Percentiles rank a stretch among this genome's conserved stretches.
Conservation (phyloP, 116 monocot species). For the Trichopus zeylanicus region DNA sequence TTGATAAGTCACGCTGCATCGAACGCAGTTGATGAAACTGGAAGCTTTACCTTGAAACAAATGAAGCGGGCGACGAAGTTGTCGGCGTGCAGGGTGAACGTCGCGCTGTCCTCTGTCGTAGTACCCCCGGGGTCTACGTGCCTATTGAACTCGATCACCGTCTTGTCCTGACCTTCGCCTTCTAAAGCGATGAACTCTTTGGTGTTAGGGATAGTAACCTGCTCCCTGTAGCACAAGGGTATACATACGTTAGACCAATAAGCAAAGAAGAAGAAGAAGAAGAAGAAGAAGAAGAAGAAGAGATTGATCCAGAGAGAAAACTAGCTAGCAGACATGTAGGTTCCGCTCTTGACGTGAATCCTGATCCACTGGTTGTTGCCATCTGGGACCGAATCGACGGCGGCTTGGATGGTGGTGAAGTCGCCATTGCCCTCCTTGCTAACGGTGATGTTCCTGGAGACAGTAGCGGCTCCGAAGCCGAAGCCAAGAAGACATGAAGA, state of each 20-base stretch:
- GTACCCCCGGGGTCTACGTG: too few species aligned
- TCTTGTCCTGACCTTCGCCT: conserved; percentile 17
- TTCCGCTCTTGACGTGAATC: conserved; percentile 7
- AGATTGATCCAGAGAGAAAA: too few species aligned
- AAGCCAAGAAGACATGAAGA: background rate
- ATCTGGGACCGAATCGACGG: conserved; percentile 7
- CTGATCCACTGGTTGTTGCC: conserved; percentile 11
- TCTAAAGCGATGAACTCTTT: conserved; percentile 24
- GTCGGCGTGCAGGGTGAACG: conserved; percentile 6
- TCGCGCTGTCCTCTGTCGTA: conserved; percentile 15
- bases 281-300: too few species aligned
- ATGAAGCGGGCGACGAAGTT: conserved; percentile 6
- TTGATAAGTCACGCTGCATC: background rate
- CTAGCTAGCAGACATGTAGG: conserved; percentile 11
- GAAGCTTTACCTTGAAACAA: background rate
- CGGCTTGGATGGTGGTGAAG: conserved; percentile 2
- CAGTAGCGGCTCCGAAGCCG: background rate
- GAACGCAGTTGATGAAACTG: too few species aligned
- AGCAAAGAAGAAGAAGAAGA: too few species aligned
- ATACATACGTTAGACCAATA: background rate
- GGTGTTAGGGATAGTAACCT: conserved; percentile 8
- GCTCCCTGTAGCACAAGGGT: conserved; percentile 12
- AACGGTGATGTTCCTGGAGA: conserved; percentile 4
- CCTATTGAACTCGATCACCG: too few species aligned
- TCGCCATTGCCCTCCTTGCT: conserved; percentile 1